Base-by-base conservation (phyloP, 371 early-diverging fungal genomes). In the Zychaea mexicana region DNA sequence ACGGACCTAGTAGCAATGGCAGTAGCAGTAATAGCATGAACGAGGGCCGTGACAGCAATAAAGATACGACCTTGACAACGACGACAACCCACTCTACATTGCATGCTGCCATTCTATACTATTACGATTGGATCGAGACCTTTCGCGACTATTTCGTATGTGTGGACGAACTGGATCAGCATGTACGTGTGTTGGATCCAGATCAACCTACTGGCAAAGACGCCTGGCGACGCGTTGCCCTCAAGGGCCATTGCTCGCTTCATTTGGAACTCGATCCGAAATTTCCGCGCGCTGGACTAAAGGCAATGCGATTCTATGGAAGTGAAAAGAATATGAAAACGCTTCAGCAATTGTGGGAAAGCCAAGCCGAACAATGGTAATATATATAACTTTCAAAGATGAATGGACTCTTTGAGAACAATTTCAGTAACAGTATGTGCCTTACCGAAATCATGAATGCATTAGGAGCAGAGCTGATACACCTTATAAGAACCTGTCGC, bases 201-300 rank as follows among this genome's bases (percentile, higher is more conserved):
- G 77, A 72, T 4, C 57, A 65, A 2, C 80, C 79, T 15, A 70
- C 28, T 2, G 45, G 78, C 45, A 59, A 60, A 30, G 77, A 81
- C 21, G 22, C 62, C 24, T 73, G 69, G 65, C 77, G 84, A 21
- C 67, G 77, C n/a, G 65, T 84, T 26, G 82, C 78, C 0, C 66
- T 81, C 2, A 72, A 70, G 5, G 66, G 73, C 27, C 82, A 82
- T 55, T 80, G 82, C 46, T 78, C 82, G 2, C 39, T 84, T 12
- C 69, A 74, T 2, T 59, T 84, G 6, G 69, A 79, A 7, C 31
- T 81, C 9, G 63, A 77, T 17, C 65, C 70, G 9, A 38, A 65
- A 2, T 26, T 57, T 10, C 78, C 81, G 15, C 32, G 60, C 10
- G 21, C 46, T 2, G 47, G 38, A 24, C 56, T 67, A 39, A 73